These are phyloP conservation scores for Hypoxylon intermedium DNA, from an alignment of 495 filamentous ascomycete genomes.

Conservation along the genomic window DNA sequence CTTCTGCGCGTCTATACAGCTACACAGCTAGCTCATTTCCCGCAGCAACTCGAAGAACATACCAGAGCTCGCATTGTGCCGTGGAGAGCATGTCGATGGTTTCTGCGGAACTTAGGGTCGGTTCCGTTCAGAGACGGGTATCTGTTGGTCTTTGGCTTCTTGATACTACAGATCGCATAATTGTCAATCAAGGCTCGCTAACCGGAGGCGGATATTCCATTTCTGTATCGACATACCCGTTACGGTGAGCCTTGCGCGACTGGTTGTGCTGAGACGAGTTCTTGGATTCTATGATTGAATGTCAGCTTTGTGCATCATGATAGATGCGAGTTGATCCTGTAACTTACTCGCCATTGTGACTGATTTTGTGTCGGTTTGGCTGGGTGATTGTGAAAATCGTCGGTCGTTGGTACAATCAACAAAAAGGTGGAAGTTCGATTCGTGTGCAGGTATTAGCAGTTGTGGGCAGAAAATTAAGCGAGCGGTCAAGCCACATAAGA, in stretches of 20 bases:
- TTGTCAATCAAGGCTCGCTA: slow-evolving; percentile 13
- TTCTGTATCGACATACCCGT: slow-evolving; percentile 72
- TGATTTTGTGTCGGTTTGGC: slow-evolving; percentile 44
- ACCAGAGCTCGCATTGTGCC: slow-evolving; percentile 98
- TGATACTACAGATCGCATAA: slow-evolving; percentile 72
- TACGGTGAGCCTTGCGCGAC: slow-evolving; percentile 94
- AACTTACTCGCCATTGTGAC: slow-evolving; percentile 61
- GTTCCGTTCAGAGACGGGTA: slow-evolving; percentile 99
- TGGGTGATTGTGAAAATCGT: slow-evolving; percentile 26
- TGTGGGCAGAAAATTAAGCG: slow-evolving; percentile 49
- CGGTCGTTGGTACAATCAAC: slow-evolving; percentile 34
- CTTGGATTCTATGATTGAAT: slow-evolving; percentile 79
- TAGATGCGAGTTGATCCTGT: not conserved
- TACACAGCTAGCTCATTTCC: not conserved
- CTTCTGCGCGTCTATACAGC: slow-evolving; percentile 1
- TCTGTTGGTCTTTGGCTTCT: slow-evolving; percentile 98
- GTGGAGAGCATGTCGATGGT: slow-evolving; percentile 98
- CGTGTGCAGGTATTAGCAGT: slow-evolving; percentile 39
- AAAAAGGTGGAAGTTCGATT: slow-evolving; percentile 34
- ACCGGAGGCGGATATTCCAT: not conserved
- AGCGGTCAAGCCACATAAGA: slow-evolving; percentile 29
- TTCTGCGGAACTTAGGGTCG: slow-evolving; percentile 99
- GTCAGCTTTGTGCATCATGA: not conserved
- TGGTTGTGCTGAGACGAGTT: slow-evolving; percentile 99
- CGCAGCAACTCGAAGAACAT: slow-evolving; percentile 51